Conservation (phyloP, 202 grass and related monocot species). For the Zizania palustris region DNA sequence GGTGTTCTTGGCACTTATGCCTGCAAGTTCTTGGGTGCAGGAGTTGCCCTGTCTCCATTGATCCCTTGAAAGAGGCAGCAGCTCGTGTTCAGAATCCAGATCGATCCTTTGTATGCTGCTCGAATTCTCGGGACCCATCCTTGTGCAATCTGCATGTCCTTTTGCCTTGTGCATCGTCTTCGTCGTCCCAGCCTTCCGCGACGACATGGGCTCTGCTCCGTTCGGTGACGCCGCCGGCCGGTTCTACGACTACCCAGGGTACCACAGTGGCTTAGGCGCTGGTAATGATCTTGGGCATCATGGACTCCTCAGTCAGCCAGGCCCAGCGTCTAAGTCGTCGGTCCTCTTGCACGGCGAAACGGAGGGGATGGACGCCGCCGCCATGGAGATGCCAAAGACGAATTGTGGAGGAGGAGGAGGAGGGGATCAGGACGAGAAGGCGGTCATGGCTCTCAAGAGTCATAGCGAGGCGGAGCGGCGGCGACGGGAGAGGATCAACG, state of each 20-base stretch:
- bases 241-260: constrained; percentile 38
- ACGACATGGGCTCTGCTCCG: constrained; percentile 31
- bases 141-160: constrained; percentile 24
- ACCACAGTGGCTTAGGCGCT: constrained; percentile 38
- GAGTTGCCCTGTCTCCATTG: not conserved
- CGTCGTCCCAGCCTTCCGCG: not conserved
- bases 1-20: constrained; percentile 32
- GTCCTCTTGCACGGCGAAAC: constrained; percentile 30
- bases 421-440: constrained; percentile 47
- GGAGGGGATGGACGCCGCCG: constrained; percentile 9
- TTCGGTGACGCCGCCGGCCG: not conserved
- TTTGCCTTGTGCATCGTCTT: constrained; percentile 7
- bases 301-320: constrained; percentile 36
- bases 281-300: constrained; percentile 20
- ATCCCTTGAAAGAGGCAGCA: constrained; percentile 22
- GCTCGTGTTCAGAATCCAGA: not conserved
- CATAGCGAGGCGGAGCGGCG: constrained; percentile 97
- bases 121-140: not conserved
- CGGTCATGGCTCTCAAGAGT: constrained; percentile 72
- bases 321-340: constrained; percentile 17
- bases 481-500: constrained; percentile 91
- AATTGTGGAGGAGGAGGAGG: constrained; percentile 1
- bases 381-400: constrained; percentile 32
- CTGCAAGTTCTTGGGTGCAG: constrained; percentile 18
- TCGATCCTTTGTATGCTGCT: not conserved